Evolutionary conservation across 176 grass and related monocot species (phyloP).

Genomic region (Zizania latifolia): DNA sequence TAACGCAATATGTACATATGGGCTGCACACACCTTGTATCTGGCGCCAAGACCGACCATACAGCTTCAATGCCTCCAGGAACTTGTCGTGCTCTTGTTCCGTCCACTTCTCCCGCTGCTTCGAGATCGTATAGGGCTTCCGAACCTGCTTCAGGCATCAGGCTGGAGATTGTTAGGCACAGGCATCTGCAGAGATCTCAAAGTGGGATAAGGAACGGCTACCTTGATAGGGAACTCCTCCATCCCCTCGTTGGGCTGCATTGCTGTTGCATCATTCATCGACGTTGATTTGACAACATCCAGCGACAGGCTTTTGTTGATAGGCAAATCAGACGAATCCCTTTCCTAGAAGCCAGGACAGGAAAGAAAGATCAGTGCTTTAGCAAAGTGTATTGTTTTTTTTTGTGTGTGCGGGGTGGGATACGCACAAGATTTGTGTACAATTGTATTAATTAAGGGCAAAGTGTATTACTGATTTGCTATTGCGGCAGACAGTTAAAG

Average conservation of each 20-base stretch:
- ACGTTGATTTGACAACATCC: slow-evolving; percentile 1
- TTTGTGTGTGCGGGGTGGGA: no score
- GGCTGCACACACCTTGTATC: slow-evolving; percentile 62
- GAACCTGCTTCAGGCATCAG: slow-evolving; percentile 30
- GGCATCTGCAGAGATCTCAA: not conserved
- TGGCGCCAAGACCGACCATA: slow-evolving; percentile 82
- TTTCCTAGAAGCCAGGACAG: slow-evolving; percentile 24
- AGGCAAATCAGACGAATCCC: not conserved
- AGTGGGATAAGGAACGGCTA: slow-evolving; percentile 22
- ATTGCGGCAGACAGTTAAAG: not conserved
- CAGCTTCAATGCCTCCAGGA: slow-evolving; percentile 74
- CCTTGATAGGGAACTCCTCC: slow-evolving; percentile 48
- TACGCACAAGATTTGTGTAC: no score
- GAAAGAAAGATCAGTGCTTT: not conserved
- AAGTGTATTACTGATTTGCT: not conserved
- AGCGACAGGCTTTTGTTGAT: not conserved
- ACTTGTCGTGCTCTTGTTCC: slow-evolving; percentile 79
- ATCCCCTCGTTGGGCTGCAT: slow-evolving; percentile 27
- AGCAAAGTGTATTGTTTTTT: no score
- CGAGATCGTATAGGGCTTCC: slow-evolving; percentile 85
- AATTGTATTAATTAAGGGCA: no score
- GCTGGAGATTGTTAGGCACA: not conserved
- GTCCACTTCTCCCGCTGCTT: slow-evolving; percentile 96
- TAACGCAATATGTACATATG: not conserved
- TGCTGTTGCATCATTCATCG: slow-evolving; percentile 3